Evolutionary conservation across 179 eudicot genomes (phyloP), one percentile per base, ranked within the genome.

Genomic region (Dionaea muscipula): DNA sequence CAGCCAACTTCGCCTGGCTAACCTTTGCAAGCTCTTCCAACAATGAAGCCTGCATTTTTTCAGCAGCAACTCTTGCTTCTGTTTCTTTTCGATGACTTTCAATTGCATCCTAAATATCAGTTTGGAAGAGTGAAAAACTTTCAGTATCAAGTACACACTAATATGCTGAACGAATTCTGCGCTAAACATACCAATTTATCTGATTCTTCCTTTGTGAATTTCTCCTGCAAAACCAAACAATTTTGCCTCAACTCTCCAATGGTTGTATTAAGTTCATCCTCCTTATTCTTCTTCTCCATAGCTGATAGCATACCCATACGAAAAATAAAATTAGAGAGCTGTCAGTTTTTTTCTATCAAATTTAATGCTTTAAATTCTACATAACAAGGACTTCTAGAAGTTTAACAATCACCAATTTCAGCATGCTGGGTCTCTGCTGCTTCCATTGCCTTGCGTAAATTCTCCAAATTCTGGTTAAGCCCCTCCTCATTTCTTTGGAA

Each of bases 101-200:
- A 15, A 77, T 62, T 13, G 79, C 81, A 45, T 72, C 81, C 88
- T 84, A 65, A 12, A 54, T 31, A 48, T n/a, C 46, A 43, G 53
- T 28, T 46, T 7, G 20, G 16, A 17, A 24, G 23, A 16, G 19
- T 12, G 25, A n/a, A 8, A 26, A 11, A 31, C 1, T 4, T 31
- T 11, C 35, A 31, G 10, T 11, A 31, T 31, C 35, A 4, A 6
- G 35, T 31, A 31, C 35, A 43, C 17, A 19, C 7, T 43, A 16
- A 10, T n/a, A n/a, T 23, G 18, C 11, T 12, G 17, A n/a, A 25
- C 20, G 35, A 47, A 13, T 23, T 3, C n/a, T 22, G 25, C n/a
- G 11, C 16, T 14, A 55, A 53, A 19, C 80, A 57, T 72, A 88
- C 96, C 82, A 75, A 45, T 57, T 88, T 88, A 50, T 70, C 86